Evolutionary conservation across 1,284 basidiomycete genomes (phyloP), one percentile per base, ranked within the genome.

Genomic region (Apiotrichum siamense): DNA sequence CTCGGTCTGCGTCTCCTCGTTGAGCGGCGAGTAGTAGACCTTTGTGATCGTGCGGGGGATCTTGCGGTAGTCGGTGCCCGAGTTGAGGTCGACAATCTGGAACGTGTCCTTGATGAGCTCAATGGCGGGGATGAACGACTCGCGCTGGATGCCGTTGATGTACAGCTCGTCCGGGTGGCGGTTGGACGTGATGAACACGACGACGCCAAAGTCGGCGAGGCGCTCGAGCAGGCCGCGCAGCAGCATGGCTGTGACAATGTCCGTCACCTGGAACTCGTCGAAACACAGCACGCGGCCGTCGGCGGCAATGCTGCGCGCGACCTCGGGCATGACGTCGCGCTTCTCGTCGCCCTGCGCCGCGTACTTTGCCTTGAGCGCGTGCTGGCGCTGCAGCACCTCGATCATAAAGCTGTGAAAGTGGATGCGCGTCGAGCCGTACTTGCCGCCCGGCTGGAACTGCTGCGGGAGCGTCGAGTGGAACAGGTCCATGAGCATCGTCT

Each of bases 371-470:
- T 96, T 92, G 6, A 94, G 77, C 29, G 55, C 55, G 49, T 73
- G 70, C 49, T 70, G 69, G 11, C 92, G 84, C 68, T 94, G 94
- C 70, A 97, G 89, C 23, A 97, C 92, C 66, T 98, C 94, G 58
- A 97, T 86, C 96, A 99, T 98, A 78, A 99, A 98, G 0, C 88
- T 86, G 67, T 96, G 91, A 68, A 98, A 98, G 73, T 98, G 94
- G 18, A 97, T 88, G 32, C 94, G 81, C 35, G 86, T 86, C 67
- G 89, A 90, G 54, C 69, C 69, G 51, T 66, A 70, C 44, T 63
- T 59, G 6, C 59, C 60, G 18, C 54, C 47, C 13, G 58, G 45
- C 32, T 62, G 79, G 57, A 93, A 80, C 55, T 83, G 81, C 0
- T 79, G 65, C 0, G 93, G 92, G 1, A 98, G 81, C 1, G 91